Conservation (phyloP, 768 basidiomycete species). For the Dacryopinax spathularia region DNA sequence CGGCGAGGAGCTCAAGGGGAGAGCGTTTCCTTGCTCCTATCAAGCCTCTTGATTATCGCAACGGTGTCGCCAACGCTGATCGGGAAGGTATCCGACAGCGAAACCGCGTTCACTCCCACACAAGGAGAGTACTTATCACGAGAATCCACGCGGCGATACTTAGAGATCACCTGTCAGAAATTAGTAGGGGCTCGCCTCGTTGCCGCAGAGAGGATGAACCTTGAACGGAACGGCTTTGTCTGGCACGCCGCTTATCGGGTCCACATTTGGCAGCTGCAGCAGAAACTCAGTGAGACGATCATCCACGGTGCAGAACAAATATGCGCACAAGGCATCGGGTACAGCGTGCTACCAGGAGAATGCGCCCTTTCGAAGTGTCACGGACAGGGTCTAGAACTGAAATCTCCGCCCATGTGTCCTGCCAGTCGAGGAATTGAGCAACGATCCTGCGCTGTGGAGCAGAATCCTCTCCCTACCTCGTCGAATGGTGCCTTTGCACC, state of each 20-base stretch:
- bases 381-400: constrained; percentile 20
- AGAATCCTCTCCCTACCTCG: constrained; percentile 26
- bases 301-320: constrained; percentile 2
- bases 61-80: neutral
- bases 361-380: constrained; percentile 25
- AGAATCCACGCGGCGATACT: neutral
- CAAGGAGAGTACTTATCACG: neutral
- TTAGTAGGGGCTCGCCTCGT: neutral
- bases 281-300: constrained; percentile 6
- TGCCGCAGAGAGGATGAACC: too few relatives aligned
- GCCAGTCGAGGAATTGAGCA: neutral
- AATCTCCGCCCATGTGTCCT: constrained; percentile 51
- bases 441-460: neutral
- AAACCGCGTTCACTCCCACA: neutral
- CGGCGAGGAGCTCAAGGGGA: too few relatives aligned
- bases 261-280: constrained; percentile 56
- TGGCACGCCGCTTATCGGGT: constrained; percentile 45
- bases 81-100: neutral
- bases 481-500: constrained; percentile 53
- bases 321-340: constrained; percentile 49
- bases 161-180: neutral
- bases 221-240: constrained; percentile 55
- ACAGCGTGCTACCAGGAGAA: constrained; percentile 55
- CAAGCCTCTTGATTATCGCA: neutral
- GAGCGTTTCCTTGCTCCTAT: neutral